phyloP scores from a whole-genome alignment of 345 rosid species.

The Eucalyptus grandis region DNA sequence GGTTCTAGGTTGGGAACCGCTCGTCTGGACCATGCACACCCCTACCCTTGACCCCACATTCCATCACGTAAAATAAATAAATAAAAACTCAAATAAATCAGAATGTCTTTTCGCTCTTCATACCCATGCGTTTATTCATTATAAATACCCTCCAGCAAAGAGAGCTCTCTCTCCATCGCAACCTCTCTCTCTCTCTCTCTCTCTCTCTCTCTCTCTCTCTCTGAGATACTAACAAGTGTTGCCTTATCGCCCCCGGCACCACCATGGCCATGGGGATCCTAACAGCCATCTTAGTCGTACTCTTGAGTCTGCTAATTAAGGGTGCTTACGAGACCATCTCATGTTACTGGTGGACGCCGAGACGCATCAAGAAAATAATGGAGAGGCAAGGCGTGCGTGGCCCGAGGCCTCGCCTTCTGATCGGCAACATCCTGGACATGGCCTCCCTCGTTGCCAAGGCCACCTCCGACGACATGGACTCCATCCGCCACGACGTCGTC shows the following conservation, averaged over 20 bases:
- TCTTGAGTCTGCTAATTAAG: conserved; percentile 15
- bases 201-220: background rate
- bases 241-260: background rate
- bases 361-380: conserved; percentile 67
- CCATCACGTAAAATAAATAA: background rate
- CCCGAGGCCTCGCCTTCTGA: conserved; percentile 57
- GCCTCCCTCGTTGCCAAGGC: conserved; percentile 49
- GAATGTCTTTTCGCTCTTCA: background rate
- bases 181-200: background rate
- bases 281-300: conserved; percentile 3
- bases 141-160: background rate
- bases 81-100: background rate
- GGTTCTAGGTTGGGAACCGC: too few relatives aligned
- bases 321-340: conserved; percentile 40
- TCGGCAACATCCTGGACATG: conserved; percentile 75
- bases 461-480: conserved; percentile 43
- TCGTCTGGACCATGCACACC: too few relatives aligned
- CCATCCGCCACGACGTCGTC: conserved; percentile 61
- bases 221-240: background rate
- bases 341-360: conserved; percentile 60
- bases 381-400: conserved; percentile 87
- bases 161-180: background rate
- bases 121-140: background rate
- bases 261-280: background rate
- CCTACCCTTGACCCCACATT: background rate